phyloP scores from a whole-genome alignment of 108 stramenopile species.

The Cafeteria roenbergensis region DNA sequence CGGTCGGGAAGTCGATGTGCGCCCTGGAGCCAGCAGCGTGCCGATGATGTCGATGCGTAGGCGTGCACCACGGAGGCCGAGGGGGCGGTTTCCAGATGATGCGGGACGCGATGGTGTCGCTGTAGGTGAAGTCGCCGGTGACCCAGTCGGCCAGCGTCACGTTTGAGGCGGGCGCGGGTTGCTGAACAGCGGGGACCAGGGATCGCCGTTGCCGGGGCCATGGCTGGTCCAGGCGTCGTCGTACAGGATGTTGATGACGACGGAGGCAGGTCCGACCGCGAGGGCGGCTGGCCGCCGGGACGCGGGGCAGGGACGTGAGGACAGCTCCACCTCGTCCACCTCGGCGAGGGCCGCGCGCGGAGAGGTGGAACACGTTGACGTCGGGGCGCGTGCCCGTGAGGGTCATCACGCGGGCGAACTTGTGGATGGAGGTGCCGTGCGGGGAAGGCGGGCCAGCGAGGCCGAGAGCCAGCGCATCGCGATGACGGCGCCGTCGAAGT shows the following conservation, averaged over 20 bases:
- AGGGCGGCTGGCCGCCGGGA: no score
- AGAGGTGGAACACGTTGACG: neutral
- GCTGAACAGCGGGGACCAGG: neutral
- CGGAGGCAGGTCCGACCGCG: neutral
- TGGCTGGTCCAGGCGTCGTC: neutral
- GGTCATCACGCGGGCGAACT: neutral
- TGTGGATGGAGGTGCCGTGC: neutral
- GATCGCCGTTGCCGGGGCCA: neutral
- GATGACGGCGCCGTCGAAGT: neutral
- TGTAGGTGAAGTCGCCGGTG: neutral
- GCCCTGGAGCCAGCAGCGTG: neutral
- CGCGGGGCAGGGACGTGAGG: neutral
- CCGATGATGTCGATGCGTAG: neutral
- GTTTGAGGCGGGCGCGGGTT: neutral
- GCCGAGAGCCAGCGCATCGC: neutral
- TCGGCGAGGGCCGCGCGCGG: no score
- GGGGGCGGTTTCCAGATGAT: neutral
- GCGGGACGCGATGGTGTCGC: neutral
- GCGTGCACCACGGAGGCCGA: neutral
- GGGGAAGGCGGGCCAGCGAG: neutral
- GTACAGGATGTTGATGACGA: neutral
- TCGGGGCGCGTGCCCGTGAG: neutral
- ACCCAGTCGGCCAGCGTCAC: neutral
- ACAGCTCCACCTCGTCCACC: neutral
- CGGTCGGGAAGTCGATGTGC: neutral